Evolutionary conservation across 805 yeast species (phyloP).

Genomic region (Candida ulmi): DNA sequence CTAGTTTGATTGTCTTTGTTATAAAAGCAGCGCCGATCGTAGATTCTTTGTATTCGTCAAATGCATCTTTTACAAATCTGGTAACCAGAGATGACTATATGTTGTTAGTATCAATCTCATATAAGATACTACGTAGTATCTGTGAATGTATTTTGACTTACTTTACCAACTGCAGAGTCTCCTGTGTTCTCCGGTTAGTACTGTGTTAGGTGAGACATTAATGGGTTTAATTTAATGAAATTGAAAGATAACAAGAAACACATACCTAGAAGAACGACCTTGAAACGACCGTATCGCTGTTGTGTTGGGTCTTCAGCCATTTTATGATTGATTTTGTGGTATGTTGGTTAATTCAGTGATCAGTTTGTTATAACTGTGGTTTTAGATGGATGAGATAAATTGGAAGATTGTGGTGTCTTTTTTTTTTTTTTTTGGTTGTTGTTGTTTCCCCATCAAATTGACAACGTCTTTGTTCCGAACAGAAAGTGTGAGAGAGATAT

Average conservation of each 20-base stretch:
- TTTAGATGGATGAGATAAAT: no score
- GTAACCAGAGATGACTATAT: conserved; percentile 69
- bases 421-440: neutral
- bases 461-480: no score
- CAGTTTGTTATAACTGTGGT: no score
- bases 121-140: no score
- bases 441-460: no score
- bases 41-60: conserved; percentile 77
- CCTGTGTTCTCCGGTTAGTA: conserved; percentile 28
- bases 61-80: conserved; percentile 67
- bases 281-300: conserved; percentile 37
- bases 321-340: conserved; percentile 1
- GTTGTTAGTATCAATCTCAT: neutral
- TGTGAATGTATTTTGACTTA: conserved; percentile 8
- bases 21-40: conserved; percentile 99
- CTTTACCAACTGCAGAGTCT: conserved; percentile 81
- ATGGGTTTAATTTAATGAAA: no score
- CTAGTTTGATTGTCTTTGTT: conserved; percentile 63
- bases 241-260: neutral
- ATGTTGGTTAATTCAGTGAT: no score
- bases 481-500: no score
- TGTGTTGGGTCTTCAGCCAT: neutral
- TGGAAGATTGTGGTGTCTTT: no score
- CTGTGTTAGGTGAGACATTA: no score
- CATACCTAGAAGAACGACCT: conserved; percentile 54